A percentile compares a stretch with the other conserved stretches of the same genome.
These are phyloP conservation scores for Wickerhamiella azyma DNA, from an alignment of 805 yeast species.

Conservation along the genomic window DNA sequence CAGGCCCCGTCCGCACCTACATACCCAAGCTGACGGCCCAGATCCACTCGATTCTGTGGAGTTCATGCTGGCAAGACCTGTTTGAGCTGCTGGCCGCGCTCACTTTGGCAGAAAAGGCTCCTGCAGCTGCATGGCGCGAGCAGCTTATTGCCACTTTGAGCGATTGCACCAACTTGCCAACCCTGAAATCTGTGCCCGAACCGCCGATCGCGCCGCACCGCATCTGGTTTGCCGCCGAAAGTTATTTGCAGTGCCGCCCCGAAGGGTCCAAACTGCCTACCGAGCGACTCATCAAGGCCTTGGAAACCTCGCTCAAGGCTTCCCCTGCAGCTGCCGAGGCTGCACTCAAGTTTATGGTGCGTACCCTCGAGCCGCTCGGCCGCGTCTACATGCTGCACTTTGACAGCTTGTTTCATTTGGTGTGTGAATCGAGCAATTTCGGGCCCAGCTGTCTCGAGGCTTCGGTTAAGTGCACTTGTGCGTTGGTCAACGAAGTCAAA, in stretches of 20 bases:
- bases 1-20: slow-evolving; percentile 18
- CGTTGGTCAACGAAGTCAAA: slow-evolving; percentile 9
- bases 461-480: slow-evolving; percentile 5
- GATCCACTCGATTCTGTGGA: neutral
- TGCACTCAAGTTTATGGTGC: slow-evolving; percentile 10
- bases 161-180: neutral
- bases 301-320: neutral
- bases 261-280: slow-evolving; percentile 13
- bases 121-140: slow-evolving; percentile 13
- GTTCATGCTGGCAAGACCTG: slow-evolving; percentile 5
- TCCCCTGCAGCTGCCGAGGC: slow-evolving; percentile 8
- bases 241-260: neutral
- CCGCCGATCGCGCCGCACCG: neutral
- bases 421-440: slow-evolving; percentile 14
- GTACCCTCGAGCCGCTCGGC: slow-evolving; percentile 9
- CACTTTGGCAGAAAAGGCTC: slow-evolving; percentile 14
- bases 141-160: neutral
- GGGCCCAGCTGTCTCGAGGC: slow-evolving; percentile 6
- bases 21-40: slow-evolving; percentile 11
- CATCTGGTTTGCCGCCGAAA: slow-evolving; percentile 1
- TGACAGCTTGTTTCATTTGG: slow-evolving; percentile 12
- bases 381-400: slow-evolving; percentile 12
- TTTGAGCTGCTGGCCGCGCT: slow-evolving; percentile 11
- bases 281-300: neutral
- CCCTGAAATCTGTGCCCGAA: neutral